Conservation (phyloP, 352 stramenopile genomes). For the Pythium rishiriense region DNA sequence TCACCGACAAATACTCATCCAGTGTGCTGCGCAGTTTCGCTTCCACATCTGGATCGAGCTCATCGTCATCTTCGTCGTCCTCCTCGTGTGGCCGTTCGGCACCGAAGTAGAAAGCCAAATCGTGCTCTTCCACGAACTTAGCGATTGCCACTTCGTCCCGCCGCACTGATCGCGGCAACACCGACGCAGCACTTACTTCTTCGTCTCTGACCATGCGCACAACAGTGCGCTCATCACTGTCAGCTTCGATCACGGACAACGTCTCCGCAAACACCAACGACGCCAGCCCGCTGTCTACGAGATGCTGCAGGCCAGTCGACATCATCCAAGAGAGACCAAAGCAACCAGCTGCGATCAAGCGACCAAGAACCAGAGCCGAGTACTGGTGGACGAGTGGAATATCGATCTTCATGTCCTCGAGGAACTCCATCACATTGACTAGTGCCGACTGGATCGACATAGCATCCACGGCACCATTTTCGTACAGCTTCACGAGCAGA, state of each 20-base stretch:
- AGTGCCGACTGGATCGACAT: conserved; percentile 74
- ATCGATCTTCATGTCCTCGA: conserved; percentile 87
- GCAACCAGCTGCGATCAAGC: conserved; percentile 74
- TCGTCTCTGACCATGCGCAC: conserved; percentile 80
- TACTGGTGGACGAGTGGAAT: conserved; percentile 84
- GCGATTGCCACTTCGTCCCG: conserved; percentile 46
- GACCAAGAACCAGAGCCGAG: conserved; percentile 67
- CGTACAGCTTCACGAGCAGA: conserved; percentile 79
- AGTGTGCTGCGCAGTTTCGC: conserved; percentile 70
- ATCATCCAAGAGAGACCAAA: conserved; percentile 87
- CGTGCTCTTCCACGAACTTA: conserved; percentile 62
- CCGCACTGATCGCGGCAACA: conserved; percentile 45
- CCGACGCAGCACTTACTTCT: conserved; percentile 57
- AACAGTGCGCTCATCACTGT: conserved; percentile 66
- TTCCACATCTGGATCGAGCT: conserved; percentile 61
- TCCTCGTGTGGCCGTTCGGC: conserved; percentile 27
- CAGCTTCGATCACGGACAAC: conserved; percentile 67
- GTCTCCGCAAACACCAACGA: conserved; percentile 75
- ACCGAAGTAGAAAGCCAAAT: conserved; percentile 66
- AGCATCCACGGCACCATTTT: conserved; percentile 57
- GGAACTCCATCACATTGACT: conserved; percentile 72
- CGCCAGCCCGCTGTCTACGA: conserved; percentile 63
- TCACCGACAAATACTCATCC: conserved; percentile 77
- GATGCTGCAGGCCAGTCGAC: conserved; percentile 46
- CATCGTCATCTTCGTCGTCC: conserved; percentile 45